Conservation (phyloP, 305 asterid species). For the Nicotiana rustica region DNA sequence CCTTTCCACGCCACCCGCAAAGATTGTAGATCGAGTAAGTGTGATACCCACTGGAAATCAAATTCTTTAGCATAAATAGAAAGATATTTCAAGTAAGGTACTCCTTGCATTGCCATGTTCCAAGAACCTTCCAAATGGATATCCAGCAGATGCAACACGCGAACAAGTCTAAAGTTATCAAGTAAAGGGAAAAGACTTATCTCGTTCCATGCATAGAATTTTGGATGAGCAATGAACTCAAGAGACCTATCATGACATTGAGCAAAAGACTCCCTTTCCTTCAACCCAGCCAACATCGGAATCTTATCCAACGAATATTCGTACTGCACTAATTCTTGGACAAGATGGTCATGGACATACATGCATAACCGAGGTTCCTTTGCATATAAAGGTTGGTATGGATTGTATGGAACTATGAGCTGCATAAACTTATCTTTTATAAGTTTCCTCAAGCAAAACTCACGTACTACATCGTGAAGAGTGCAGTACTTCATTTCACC, state of each 20-base stretch:
- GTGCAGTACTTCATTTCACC: background rate
- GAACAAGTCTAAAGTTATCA: conserved; percentile 23
- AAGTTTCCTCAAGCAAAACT: conserved; percentile 17
- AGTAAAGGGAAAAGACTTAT: conserved; percentile 24
- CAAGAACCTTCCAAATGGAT: background rate
- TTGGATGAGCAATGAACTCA: background rate
- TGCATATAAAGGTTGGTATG: background rate
- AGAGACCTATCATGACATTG: background rate
- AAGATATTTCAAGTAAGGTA: conserved; percentile 27
- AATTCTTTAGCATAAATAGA: background rate
- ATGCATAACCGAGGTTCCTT: background rate
- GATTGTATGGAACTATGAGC: background rate
- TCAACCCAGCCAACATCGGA: background rate
- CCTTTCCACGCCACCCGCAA: background rate
- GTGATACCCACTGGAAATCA: conserved; percentile 22
- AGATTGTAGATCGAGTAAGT: conserved; percentile 34
- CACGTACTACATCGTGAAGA: conserved; percentile 20
- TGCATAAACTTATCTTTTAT: conserved; percentile 27
- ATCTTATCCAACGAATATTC: background rate
- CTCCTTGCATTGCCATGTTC: background rate
- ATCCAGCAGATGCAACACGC: conserved; percentile 30
- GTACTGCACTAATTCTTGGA: background rate
- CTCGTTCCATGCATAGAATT: background rate
- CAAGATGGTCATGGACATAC: background rate
- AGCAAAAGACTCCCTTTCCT: background rate